A percentile compares a stretch with the other conserved stretches of the same genome.
phyloP scores from a whole-genome alignment of 345 rosid genomes.

The Sisymbrium irio region DNA sequence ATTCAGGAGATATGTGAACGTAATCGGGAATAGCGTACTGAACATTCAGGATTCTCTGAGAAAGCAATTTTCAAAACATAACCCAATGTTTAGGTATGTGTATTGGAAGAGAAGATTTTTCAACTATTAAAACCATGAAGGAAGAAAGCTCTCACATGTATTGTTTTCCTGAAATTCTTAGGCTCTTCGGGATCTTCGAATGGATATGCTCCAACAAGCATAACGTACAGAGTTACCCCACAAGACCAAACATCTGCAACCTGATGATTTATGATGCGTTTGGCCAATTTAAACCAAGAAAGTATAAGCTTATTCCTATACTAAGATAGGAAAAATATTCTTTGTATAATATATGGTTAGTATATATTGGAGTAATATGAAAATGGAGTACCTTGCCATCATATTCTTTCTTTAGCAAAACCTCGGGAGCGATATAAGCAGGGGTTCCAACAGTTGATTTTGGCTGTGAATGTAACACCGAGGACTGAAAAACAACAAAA shows the following conservation, averaged over 20 bases:
- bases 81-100: constrained; percentile 4
- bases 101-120: background rate
- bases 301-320: background rate
- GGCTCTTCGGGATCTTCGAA: constrained; percentile 99
- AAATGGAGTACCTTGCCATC: constrained; percentile 81
- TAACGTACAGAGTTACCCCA: constrained; percentile 93
- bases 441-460: constrained; percentile 99
- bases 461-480: constrained; percentile 94
- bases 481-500: constrained; percentile 54
- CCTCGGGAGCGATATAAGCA: constrained; percentile 99
- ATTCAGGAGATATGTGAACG: constrained; percentile 89
- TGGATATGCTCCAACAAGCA: constrained; percentile 98
- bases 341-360: background rate
- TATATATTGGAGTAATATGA: constrained; percentile 3
- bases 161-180: constrained; percentile 86
- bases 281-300: background rate
- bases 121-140: background rate
- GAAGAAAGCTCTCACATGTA: constrained; percentile 53
- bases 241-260: constrained; percentile 99
- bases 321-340: background rate
- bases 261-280: constrained; percentile 39
- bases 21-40: constrained; percentile 95
- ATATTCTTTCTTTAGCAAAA: constrained; percentile 90
- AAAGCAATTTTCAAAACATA: background rate
- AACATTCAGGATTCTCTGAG: constrained; percentile 91